Evolutionary conservation across 164 flowering plant species (phyloP).

Genomic region (Magnolia kwangsiensis): DNA sequence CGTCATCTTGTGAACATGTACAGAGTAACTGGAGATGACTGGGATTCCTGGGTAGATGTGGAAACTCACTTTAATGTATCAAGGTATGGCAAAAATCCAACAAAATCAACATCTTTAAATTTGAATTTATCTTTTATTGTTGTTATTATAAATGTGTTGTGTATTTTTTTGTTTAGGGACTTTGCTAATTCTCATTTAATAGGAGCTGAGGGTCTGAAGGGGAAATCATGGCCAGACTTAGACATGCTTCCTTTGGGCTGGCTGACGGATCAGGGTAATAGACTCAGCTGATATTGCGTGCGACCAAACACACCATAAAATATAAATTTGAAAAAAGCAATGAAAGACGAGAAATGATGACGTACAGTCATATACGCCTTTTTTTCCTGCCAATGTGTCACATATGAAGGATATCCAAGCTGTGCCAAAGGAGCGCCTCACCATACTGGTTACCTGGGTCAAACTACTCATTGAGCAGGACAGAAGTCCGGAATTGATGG

Average conservation of each 20-base stretch:
- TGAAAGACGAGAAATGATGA: too few species aligned
- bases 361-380: too few species aligned
- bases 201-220: slow-evolving; percentile 63
- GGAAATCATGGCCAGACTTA: slow-evolving; percentile 91
- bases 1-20: slow-evolving; percentile 75
- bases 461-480: too few species aligned
- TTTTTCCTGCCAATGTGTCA: too few species aligned
- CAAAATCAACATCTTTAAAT: not conserved
- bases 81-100: slow-evolving; percentile 35
- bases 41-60: slow-evolving; percentile 89
- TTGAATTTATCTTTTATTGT: not conserved
- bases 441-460: too few species aligned
- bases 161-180: slow-evolving; percentile 44
- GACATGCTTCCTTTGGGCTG: slow-evolving; percentile 95
- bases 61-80: slow-evolving; percentile 69
- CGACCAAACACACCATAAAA: too few species aligned
- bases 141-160: not conserved
- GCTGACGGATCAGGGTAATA: slow-evolving; percentile 76
- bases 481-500: too few species aligned
- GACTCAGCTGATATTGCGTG: not conserved
- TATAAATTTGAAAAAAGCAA: too few species aligned
- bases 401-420: too few species aligned
- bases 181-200: slow-evolving; percentile 57
- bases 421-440: too few species aligned
- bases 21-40: slow-evolving; percentile 86